Conservation (phyloP, 2,329 filamentous ascomycete species). For the Penicillium capsulatum region DNA sequence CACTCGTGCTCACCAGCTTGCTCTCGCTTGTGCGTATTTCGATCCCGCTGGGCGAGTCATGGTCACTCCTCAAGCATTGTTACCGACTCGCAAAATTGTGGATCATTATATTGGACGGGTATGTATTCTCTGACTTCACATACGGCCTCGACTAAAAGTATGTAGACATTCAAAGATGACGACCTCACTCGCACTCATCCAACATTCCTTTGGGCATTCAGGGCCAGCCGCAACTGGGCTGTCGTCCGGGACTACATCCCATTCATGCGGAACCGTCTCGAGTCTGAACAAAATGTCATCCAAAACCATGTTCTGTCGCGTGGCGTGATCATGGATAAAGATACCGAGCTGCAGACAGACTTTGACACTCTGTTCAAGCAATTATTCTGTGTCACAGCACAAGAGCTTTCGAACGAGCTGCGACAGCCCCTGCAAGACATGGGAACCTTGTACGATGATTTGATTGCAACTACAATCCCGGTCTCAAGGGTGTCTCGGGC, state of each 20-base stretch:
- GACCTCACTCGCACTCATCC: constrained; percentile 72
- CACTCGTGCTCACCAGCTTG: constrained; percentile 59
- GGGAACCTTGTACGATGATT: constrained; percentile 71
- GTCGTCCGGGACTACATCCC: constrained; percentile 64
- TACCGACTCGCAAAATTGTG: constrained; percentile 64
- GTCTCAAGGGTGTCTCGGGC: constrained; percentile 27
- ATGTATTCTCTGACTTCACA: constrained; percentile 14
- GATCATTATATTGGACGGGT: constrained; percentile 68
- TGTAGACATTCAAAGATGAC: constrained; percentile 59
- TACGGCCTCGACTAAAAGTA: constrained; percentile 10
- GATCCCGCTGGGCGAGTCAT: constrained; percentile 43
- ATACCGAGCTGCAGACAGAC: constrained; percentile 58
- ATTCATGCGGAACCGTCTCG: constrained; percentile 69
- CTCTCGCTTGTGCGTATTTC: constrained; percentile 44
- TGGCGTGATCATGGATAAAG: constrained; percentile 27
- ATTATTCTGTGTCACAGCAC: constrained; percentile 74
- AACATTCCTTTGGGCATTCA: constrained; percentile 83
- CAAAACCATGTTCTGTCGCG: constrained; percentile 49
- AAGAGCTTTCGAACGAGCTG: constrained; percentile 65
- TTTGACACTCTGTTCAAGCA: constrained; percentile 77
- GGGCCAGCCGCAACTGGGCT: constrained; percentile 73
- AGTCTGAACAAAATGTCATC: constrained; percentile 45
- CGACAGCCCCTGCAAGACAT: constrained; percentile 59
- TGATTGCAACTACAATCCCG: constrained; percentile 60
- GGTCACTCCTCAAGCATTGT: constrained; percentile 44